Percentiles rank a stretch among this genome's conserved stretches.
Conservation (phyloP, 352 stramenopile species). For the Phytophthora colocasiae region DNA sequence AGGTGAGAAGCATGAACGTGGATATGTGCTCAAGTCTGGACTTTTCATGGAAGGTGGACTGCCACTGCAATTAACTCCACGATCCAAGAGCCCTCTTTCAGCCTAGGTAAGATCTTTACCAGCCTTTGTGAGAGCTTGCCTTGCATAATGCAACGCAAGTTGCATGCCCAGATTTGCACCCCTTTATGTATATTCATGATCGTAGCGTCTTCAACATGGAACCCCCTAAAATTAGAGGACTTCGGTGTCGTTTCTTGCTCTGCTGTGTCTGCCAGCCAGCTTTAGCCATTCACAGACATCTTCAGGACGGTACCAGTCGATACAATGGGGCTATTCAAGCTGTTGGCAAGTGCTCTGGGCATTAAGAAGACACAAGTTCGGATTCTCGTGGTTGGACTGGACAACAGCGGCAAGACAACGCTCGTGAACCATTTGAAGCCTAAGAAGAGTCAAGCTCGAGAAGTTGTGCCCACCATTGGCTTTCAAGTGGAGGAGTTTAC, state of each 20-base stretch:
- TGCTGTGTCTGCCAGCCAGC: not conserved
- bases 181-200: too few species aligned
- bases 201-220: too few species aligned
- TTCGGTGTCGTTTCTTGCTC: conserved; percentile 31
- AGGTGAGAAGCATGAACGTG: conserved; percentile 46
- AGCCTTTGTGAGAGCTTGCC: too few species aligned
- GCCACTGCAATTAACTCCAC: conserved; percentile 47
- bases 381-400: conserved; percentile 90
- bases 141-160: too few species aligned
- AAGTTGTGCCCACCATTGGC: conserved; percentile 90
- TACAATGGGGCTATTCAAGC: conserved; percentile 88
- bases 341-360: conserved; percentile 74
- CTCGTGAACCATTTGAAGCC: conserved; percentile 94
- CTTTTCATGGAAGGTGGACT: conserved; percentile 64
- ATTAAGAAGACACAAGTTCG: conserved; percentile 87
- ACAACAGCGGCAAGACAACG: conserved; percentile 93
- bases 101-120: not conserved
- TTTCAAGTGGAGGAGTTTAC: conserved; percentile 92
- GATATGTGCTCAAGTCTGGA: conserved; percentile 59
- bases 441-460: conserved; percentile 81
- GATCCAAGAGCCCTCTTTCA: conserved; percentile 1
- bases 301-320: not conserved
- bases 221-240: conserved; percentile 25
- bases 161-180: too few species aligned
- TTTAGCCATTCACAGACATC: conserved; percentile 25